Percentiles rank a stretch among this genome's conserved stretches.
Evolutionary conservation across 2,329 filamentous ascomycete species (phyloP).

Genomic region (Exophiala spinifera): DNA sequence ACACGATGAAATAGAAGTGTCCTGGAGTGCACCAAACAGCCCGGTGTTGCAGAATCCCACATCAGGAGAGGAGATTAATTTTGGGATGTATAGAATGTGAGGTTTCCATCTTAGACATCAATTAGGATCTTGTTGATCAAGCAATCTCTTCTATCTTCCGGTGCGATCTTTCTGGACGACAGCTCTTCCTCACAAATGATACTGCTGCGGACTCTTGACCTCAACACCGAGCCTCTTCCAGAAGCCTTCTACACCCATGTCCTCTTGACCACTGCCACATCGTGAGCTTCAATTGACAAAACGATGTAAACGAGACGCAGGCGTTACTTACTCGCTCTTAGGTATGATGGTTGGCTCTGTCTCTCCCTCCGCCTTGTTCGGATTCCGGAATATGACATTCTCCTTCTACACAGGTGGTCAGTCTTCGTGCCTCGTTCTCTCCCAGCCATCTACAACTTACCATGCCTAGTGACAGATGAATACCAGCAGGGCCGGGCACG

Average conservation of each 20-base stretch:
- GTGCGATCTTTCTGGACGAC: too few species aligned
- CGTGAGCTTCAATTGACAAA: conserved; percentile 18
- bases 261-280: conserved; percentile 34
- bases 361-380: conserved; percentile 31
- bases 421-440: neutral
- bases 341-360: conserved; percentile 35
- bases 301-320: neutral
- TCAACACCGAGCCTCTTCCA: conserved; percentile 36
- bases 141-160: too few species aligned
- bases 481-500: conserved; percentile 47
- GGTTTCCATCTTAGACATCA: too few species aligned
- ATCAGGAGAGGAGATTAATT: too few species aligned
- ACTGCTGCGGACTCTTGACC: conserved; percentile 33
- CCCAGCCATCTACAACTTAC: conserved; percentile 33
- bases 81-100: too few species aligned
- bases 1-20: too few species aligned
- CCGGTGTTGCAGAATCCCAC: too few species aligned
- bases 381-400: conserved; percentile 39
- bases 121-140: too few species aligned
- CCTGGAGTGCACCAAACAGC: too few species aligned
- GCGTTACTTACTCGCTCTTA: conserved; percentile 34
- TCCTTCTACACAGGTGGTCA: conserved; percentile 31
- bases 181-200: conserved; percentile 35
- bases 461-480: conserved; percentile 55
- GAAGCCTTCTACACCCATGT: conserved; percentile 39